Base-by-base conservation (phyloP, 495 filamentous ascomycete species). In the Aspergillus taichungensis region DNA sequence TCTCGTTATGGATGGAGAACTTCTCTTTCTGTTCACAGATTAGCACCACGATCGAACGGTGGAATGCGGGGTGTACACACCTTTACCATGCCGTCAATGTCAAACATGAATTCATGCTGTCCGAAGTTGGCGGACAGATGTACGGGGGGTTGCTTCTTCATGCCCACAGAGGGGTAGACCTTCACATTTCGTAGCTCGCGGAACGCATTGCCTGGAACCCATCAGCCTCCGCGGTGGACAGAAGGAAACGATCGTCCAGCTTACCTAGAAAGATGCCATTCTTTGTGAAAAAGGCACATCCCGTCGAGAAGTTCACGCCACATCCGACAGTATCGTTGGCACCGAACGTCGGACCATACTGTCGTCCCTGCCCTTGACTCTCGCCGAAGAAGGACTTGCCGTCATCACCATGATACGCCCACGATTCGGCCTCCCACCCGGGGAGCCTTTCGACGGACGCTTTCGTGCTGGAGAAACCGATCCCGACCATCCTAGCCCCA, bases 391-490 rank as follows among this genome's bases (percentile, higher is more conserved):
- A 99, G 35, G 80, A 80, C 51, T 90, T 81, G 28, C 92, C 92
- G 62, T 99, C 92, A 60, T 99, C 94, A 18, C 92, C 90, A 57
- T 99, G 92, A 57, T 95, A 99, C 31, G 87, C 92, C 88, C 88
- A 99, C 1, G 89, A 95, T 34, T 95, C 88, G 13, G 80, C 79
- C 56, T 99, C 92, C 92, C 91, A 97, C 14, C 92, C 92, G 0
- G 91, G 89, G 28, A 95, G 76, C 52, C 88, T 73, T 49, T 83
- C 80, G n/a, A 95, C 73, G 0, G 80, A 76, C 8, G 87, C 87
- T 43, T 78, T 84, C 44, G 74, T 72, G 29, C 76, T 77, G 2
- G 84, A 87, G 60, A 99, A 95, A 7, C 92, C 92, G 49, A 99
- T 81, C 13, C 82, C 88, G 50, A 98, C 92, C 56, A 85, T 82